These are phyloP conservation scores for Martensiomyces pterosporus DNA, from an alignment of 192 early-diverging fungal species.

Conservation along the genomic window DNA sequence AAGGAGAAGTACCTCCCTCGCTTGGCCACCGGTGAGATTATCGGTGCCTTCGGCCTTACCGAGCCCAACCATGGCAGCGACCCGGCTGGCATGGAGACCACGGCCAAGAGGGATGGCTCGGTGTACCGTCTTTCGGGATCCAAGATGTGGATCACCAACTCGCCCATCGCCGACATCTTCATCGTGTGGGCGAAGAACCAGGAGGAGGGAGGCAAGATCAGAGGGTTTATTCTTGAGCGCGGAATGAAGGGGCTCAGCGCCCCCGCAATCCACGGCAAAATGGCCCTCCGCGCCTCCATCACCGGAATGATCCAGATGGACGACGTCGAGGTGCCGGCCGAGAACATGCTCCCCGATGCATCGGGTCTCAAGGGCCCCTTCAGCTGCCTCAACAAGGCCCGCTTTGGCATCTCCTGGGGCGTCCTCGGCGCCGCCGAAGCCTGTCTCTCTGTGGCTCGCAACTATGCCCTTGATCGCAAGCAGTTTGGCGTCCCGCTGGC, in stretches of 20 bases:
- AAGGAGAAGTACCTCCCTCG: constrained; percentile 87
- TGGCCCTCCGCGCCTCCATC: constrained; percentile 87
- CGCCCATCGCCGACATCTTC: constrained; percentile 95
- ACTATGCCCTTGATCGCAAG: constrained; percentile 84
- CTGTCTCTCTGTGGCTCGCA: constrained; percentile 82
- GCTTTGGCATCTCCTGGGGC: constrained; percentile 97
- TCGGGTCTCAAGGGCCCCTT: constrained; percentile 92
- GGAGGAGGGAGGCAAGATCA: constrained; percentile 76
- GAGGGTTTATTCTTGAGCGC: constrained; percentile 93
- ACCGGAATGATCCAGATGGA: constrained; percentile 99
- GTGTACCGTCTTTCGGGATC: constrained; percentile 82
- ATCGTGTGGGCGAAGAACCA: constrained; percentile 90
- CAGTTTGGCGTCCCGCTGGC: constrained; percentile 94
- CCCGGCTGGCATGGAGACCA: constrained; percentile 90
- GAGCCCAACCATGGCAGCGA: constrained; percentile 98
- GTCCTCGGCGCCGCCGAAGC: constrained; percentile 91
- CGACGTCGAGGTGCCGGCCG: constrained; percentile 85
- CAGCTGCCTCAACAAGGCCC: constrained; percentile 95
- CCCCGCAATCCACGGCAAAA: constrained; percentile 91
- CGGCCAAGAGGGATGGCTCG: constrained; percentile 64
- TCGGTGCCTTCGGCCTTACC: constrained; percentile 93
- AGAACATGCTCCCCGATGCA: constrained; percentile 89
- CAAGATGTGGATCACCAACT: constrained; percentile 99
- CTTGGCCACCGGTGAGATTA: constrained; percentile 80
- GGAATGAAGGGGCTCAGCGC: constrained; percentile 89